Conservation (phyloP, 805 yeast genomes). For the Wickerhamomyces canadensis region DNA sequence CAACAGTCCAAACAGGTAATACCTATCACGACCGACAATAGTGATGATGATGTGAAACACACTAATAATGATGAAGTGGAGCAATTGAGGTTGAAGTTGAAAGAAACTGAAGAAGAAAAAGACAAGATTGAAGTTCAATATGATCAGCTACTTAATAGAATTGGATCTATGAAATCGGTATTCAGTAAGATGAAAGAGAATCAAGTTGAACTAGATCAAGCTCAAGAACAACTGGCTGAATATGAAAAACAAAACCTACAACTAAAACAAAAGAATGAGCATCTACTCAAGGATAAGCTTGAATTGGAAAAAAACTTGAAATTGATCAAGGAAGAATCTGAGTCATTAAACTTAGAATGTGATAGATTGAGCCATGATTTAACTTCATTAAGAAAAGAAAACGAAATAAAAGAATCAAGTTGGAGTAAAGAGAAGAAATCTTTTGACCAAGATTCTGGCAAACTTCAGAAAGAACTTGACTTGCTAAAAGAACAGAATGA, state of each 20-base stretch:
- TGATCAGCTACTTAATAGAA: conserved; percentile 52
- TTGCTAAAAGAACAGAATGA: conserved; percentile 34
- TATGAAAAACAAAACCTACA: conserved; percentile 37
- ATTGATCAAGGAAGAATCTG: conserved; percentile 37
- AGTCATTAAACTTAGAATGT: conserved; percentile 47
- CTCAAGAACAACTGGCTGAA: conserved; percentile 45
- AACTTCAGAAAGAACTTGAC: conserved; percentile 35
- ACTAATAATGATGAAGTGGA: conserved; percentile 9
- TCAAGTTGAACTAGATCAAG: conserved; percentile 52
- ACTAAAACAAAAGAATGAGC: conserved; percentile 29
- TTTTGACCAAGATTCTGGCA: conserved; percentile 9
- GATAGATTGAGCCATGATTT: conserved; percentile 40
- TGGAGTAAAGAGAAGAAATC: conserved; percentile 12
- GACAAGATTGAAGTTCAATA: conserved; percentile 55
- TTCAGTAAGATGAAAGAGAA: conserved; percentile 71
- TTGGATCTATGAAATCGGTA: conserved; percentile 69
- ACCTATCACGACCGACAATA: no score
- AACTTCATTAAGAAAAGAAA: conserved; percentile 32
- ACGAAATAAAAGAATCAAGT: conserved; percentile 11
- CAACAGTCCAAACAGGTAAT: background rate
- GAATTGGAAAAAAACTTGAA: conserved; percentile 28
- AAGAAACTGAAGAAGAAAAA: conserved; percentile 41
- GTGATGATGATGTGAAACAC: background rate
- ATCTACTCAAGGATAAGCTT: conserved; percentile 27
- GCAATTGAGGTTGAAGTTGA: conserved; percentile 26